These are phyloP conservation scores for Eucalyptus coolabah DNA, from an alignment of 345 rosid genomes.

Conservation along the genomic window DNA sequence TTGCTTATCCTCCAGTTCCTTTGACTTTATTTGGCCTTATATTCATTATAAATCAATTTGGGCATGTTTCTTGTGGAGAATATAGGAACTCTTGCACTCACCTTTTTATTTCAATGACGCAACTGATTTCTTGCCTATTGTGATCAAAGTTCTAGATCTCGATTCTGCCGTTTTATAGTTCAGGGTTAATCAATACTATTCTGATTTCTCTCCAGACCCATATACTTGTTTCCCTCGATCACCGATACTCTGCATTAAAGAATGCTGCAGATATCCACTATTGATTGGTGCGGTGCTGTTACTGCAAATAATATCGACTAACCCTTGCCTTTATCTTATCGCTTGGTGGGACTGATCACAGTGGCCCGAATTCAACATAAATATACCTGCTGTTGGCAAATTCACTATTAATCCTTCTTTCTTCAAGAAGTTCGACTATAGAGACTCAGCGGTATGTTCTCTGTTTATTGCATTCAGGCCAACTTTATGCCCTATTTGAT, in stretches of 20 bases:
- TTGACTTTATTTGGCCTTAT: neutral
- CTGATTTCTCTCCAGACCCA: neutral
- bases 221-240: neutral
- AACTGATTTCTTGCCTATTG: neutral
- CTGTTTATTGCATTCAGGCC: neutral
- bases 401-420: slow-evolving; percentile 60
- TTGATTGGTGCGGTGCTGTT: neutral
- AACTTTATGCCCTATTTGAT: neutral
- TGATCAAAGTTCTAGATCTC: neutral
- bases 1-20: neutral
- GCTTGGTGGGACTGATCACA: slow-evolving; percentile 6
- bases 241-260: neutral
- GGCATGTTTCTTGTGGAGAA: neutral
- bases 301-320: neutral
- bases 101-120: neutral
- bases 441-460: slow-evolving; percentile 42
- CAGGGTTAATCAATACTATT: neutral
- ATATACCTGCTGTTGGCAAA: slow-evolving; percentile 45
- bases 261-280: neutral
- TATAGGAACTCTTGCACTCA: neutral
- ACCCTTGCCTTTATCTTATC: neutral
- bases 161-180: neutral
- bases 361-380: slow-evolving; percentile 76
- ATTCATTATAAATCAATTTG: neutral
- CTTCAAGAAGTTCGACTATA: slow-evolving; percentile 78